A percentile compares a stretch with the other conserved stretches of the same genome.
phyloP scores from a whole-genome alignment of 768 basidiomycete species.

The Serendipita sp. region DNA sequence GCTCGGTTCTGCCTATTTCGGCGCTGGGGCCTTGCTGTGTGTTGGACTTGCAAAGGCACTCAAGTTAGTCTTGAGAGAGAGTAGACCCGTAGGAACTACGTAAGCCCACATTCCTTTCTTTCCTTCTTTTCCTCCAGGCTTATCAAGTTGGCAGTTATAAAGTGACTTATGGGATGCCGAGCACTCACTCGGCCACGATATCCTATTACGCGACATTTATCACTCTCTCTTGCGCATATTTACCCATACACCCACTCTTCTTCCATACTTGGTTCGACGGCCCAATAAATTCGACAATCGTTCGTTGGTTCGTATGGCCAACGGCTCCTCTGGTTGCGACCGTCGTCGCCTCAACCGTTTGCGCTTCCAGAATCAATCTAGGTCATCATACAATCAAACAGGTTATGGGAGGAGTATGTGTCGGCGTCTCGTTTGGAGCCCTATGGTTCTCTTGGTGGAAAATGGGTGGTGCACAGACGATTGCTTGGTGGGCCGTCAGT shows the following conservation, averaged over 20 bases:
- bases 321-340: slow-evolving; percentile 30
- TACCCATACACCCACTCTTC: slow-evolving; percentile 43
- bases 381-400: slow-evolving; percentile 44
- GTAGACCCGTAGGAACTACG: slow-evolving; percentile 31
- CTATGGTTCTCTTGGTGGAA: not conserved
- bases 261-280: too few species aligned
- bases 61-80: slow-evolving; percentile 46
- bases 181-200: slow-evolving; percentile 60
- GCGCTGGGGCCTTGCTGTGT: slow-evolving; percentile 39
- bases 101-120: slow-evolving; percentile 48
- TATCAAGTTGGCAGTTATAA: not conserved
- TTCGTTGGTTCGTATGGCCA: slow-evolving; percentile 21
- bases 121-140: not conserved
- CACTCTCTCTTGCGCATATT: slow-evolving; percentile 34
- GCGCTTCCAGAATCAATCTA: slow-evolving; percentile 53
- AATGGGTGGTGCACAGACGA: not conserved
- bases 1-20: slow-evolving; percentile 43
- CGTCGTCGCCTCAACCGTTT: slow-evolving; percentile 39
- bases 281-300: slow-evolving; percentile 16
- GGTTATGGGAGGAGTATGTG: not conserved
- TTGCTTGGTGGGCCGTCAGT: not conserved
- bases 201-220: slow-evolving; percentile 47
- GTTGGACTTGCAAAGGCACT: slow-evolving; percentile 30
- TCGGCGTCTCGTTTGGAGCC: not conserved
- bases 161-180: slow-evolving; percentile 52